These are phyloP conservation scores for Candida chilensis DNA, from an alignment of 805 yeast genomes.

Conservation along the genomic window DNA sequence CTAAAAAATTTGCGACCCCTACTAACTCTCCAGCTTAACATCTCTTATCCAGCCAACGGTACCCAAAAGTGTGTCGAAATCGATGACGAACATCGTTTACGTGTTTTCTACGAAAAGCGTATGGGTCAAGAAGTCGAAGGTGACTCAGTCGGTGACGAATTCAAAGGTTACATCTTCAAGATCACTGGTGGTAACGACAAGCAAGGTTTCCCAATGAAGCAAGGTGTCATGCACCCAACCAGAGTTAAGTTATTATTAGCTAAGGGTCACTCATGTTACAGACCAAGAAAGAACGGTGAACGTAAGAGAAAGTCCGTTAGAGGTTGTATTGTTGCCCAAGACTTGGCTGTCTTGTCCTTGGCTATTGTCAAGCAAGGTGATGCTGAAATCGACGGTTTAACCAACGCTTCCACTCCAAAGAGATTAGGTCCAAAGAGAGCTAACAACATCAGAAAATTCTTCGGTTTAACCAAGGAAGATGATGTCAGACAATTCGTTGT, in stretches of 20 bases:
- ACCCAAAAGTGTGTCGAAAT: constrained; percentile 96
- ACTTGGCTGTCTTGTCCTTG: constrained; percentile 91
- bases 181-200: constrained; percentile 99
- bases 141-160: constrained; percentile 96
- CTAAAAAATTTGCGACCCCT: background rate
- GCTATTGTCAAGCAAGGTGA: constrained; percentile 97
- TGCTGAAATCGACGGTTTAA: constrained; percentile 88
- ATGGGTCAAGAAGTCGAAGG: constrained; percentile 99
- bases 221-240: constrained; percentile 99
- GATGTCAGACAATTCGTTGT: constrained; percentile 86
- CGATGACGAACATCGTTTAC: constrained; percentile 98
- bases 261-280: constrained; percentile 96
- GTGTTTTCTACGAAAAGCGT: constrained; percentile 98
- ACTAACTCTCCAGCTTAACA: constrained; percentile 70
- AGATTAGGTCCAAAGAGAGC: constrained; percentile 99
- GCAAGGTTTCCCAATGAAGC: constrained; percentile 99
- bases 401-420: constrained; percentile 93
- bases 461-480: constrained; percentile 92
- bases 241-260: constrained; percentile 94
- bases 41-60: constrained; percentile 99
- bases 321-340: constrained; percentile 98
- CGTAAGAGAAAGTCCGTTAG: constrained; percentile 99
- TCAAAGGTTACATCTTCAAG: constrained; percentile 98
- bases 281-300: constrained; percentile 99
- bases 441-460: constrained; percentile 99